Base-by-base conservation (phyloP, 1,284 basidiomycete genomes). In the Hemileia vastatrix region DNA sequence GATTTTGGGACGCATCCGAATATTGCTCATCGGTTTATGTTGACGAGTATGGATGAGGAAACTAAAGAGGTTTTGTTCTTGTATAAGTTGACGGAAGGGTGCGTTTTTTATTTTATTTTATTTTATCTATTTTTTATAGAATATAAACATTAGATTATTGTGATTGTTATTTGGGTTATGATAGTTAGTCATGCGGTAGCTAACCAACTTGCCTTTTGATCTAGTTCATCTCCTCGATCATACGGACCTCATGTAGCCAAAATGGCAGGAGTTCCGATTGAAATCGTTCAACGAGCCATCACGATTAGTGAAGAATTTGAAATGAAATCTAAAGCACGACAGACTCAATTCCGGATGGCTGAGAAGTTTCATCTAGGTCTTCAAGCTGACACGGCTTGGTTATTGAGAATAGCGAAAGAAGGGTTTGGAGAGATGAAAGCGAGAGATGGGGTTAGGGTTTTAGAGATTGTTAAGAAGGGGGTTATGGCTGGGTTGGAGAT, bases 11-110 rank as follows among this genome's bases (percentile, higher is more conserved):
- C 92, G 70, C 92, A 96, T 72, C 88, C 90, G 0, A 94, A 92
- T 72, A 88, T 96, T 68, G 82, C 88, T 59, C 88, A 86, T 66
- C 93, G 93, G 86, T 86, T 93, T 76, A 95, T 97, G 93, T 82
- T 86, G 49, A 95, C 91, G 0, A 81, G 88, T 57, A 87, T 96
- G 1, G 88, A 95, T 71, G 90, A 95, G 60, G 85, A 87, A 66
- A 87, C 88, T 72, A 82, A 85, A 64, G 88, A 89, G 77, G 90
- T 88, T 44, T 83, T 92, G 18, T 95, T 95, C 80, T 79, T 96
- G 19, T 96, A 93, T 80, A 93, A 94, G 78, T 84, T 96, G 40
- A 84, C 93, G 48, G 83, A 88, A 44, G 90, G 89, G 93, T 90
- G 31, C 91, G 90, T 1, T 88, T 70, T 76, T 56, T 67, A 71